Percentiles rank a stretch among this genome's conserved stretches.
Conservation (phyloP, 371 early-diverging fungal genomes). For the Circinella minor region DNA sequence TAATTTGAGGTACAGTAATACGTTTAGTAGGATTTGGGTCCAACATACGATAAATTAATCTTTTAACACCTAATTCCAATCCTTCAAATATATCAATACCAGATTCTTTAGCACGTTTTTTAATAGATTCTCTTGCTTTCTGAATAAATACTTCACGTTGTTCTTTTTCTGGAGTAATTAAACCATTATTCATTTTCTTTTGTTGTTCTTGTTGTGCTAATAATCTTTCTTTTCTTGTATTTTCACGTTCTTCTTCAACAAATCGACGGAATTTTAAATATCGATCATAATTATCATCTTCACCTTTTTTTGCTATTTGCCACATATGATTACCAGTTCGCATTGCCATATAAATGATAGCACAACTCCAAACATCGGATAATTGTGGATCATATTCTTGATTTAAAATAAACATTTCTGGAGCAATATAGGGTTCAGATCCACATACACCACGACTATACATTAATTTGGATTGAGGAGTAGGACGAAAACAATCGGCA, state of each 20-base stretch:
- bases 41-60: conserved; percentile 76
- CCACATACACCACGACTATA: conserved; percentile 54
- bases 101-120: conserved; percentile 37
- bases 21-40: conserved; percentile 80
- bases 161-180: conserved; percentile 2
- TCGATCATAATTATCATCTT: conserved; percentile 30
- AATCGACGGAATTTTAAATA: conserved; percentile 40
- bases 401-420: conserved; percentile 44
- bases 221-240: conserved; percentile 26
- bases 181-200: neutral
- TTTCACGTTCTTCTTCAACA: conserved; percentile 45
- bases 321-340: conserved; percentile 37
- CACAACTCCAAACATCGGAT: conserved; percentile 50
- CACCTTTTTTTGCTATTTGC: conserved; percentile 34
- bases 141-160: conserved; percentile 7
- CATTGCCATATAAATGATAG: conserved; percentile 46
- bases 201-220: neutral
- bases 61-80: conserved; percentile 48
- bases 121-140: conserved; percentile 40
- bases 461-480: conserved; percentile 33
- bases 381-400: conserved; percentile 38
- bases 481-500: conserved; percentile 46
- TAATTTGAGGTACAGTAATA: conserved; percentile 47
- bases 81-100: conserved; percentile 50
- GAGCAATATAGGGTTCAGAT: conserved; percentile 65